Conservation (phyloP, 2,329 filamentous ascomycete species). For the Penicillium hordei region DNA sequence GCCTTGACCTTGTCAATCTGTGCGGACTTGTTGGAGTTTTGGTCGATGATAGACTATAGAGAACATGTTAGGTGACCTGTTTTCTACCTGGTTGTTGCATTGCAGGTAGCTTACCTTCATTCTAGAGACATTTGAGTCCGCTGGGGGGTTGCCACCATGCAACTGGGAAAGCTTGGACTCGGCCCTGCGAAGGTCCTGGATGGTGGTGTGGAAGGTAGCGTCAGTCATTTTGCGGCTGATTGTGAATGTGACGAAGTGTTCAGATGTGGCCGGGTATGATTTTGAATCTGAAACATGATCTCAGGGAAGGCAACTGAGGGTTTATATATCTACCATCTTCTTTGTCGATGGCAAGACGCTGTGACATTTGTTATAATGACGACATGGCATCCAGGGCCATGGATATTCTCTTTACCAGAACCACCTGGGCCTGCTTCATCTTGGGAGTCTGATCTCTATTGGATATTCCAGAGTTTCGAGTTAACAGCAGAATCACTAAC, state of each 20-base stretch:
- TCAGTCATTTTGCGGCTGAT: background rate
- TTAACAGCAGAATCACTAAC: background rate
- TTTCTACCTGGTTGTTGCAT: no score
- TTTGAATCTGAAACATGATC: background rate
- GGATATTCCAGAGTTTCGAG: background rate
- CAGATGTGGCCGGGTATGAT: background rate
- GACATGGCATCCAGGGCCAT: constrained; percentile 16
- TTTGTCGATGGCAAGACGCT: constrained; percentile 5
- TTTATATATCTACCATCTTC: constrained; percentile 7
- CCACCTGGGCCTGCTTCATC: background rate
- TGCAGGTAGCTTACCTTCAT: constrained; percentile 41
- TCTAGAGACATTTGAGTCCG: background rate
- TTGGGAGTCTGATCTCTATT: background rate
- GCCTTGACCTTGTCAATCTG: constrained; percentile 67
- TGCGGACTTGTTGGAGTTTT: constrained; percentile 55
- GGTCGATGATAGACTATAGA: constrained; percentile 40
- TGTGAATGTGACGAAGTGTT: background rate
- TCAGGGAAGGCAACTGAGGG: background rate
- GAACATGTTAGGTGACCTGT: background rate
- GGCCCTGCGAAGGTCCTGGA: background rate
- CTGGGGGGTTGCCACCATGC: background rate
- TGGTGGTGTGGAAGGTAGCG: background rate
- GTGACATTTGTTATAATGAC: constrained; percentile 25
- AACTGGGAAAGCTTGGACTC: background rate
- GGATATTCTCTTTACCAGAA: constrained; percentile 9